These are phyloP conservation scores for Mortierella sp. DNA, from an alignment of 371 early-diverging fungal species.

Conservation along the genomic window DNA sequence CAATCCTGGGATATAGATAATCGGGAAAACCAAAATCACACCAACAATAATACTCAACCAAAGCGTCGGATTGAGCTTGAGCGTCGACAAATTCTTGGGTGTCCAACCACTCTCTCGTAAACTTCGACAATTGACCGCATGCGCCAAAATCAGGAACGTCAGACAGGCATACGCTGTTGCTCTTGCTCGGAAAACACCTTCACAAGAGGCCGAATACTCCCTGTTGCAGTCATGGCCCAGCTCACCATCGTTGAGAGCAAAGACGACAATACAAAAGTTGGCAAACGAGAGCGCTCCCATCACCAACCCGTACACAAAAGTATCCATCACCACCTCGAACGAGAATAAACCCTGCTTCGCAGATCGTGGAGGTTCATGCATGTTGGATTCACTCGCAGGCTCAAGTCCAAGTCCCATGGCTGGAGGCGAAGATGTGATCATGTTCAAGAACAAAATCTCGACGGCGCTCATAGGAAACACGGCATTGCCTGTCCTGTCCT, in stretches of 20 bases:
- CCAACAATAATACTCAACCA: constrained; percentile 63
- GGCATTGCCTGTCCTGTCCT: constrained; percentile 62
- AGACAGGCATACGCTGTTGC: constrained; percentile 75
- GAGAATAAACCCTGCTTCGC: constrained; percentile 73
- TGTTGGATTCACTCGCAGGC: constrained; percentile 77
- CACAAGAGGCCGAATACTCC: constrained; percentile 63
- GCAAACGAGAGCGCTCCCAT: constrained; percentile 72
- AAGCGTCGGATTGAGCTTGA: constrained; percentile 68
- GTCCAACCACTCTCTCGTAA: constrained; percentile 70
- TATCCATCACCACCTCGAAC: constrained; percentile 70
- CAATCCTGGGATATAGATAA: constrained; percentile 75
- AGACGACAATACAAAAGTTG: constrained; percentile 73
- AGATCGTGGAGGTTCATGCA: constrained; percentile 85
- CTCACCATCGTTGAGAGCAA: constrained; percentile 62
- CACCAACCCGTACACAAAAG: constrained; percentile 77
- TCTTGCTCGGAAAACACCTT: constrained; percentile 76
- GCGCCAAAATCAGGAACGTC: constrained; percentile 71
- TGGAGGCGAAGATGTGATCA: constrained; percentile 82
- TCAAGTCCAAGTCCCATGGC: constrained; percentile 89
- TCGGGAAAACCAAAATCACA: constrained; percentile 61
- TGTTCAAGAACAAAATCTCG: constrained; percentile 91
- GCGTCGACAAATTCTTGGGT: constrained; percentile 45
- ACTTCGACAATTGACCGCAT: constrained; percentile 78
- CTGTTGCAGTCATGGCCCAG: constrained; percentile 72
- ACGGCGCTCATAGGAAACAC: constrained; percentile 82